Conservation (phyloP, 2,329 filamentous ascomycete genomes). For the Arthrobotrys pseudoclavata region DNA sequence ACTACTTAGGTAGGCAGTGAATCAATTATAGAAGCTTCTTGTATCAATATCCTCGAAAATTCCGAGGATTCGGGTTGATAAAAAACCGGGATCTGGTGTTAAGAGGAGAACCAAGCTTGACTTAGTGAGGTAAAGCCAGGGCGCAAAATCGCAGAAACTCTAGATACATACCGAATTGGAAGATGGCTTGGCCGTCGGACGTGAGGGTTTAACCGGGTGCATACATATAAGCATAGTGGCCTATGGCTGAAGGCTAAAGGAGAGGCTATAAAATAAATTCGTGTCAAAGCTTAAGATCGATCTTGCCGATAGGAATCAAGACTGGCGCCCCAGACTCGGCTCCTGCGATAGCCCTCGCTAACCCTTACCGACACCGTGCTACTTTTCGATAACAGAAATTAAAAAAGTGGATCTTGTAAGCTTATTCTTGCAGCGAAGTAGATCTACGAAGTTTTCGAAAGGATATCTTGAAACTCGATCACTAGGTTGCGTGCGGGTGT, state of each 20-base stretch:
- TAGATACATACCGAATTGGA: conserved; percentile 4
- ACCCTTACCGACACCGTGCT: no score
- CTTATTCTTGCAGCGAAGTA: no score
- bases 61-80: neutral
- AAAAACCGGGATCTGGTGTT: neutral
- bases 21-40: neutral
- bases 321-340: no score
- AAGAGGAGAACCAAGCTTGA: neutral
- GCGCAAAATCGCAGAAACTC: neutral
- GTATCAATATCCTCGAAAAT: neutral
- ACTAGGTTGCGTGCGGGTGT: no score
- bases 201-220: neutral
- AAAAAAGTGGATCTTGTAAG: no score
- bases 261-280: neutral
- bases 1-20: no score
- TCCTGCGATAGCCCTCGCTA: no score
- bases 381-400: no score
- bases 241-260: neutral
- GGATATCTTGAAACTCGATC: no score
- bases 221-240: no score
- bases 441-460: no score
- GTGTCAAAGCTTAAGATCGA: neutral
- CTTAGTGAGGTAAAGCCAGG: neutral
- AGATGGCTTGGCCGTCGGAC: neutral
- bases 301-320: neutral